These are phyloP conservation scores for Inga oerstediana DNA, from an alignment of 306 rosid species.

Conservation along the genomic window DNA sequence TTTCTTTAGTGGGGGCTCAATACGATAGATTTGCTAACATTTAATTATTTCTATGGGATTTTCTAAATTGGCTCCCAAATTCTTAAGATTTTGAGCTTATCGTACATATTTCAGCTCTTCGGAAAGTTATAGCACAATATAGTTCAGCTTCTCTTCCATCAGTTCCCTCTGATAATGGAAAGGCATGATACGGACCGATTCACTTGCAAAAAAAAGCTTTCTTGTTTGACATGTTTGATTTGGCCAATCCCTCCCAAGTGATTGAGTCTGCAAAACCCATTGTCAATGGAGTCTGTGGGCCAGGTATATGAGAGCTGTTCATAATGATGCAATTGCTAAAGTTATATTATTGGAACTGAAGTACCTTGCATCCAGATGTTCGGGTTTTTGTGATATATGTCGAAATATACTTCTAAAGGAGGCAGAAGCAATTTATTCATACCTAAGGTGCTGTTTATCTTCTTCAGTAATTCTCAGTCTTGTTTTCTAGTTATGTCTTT, in stretches of 20 bases:
- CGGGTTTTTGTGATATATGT: slow-evolving; percentile 71
- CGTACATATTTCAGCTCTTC: too few species aligned
- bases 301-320: slow-evolving; percentile 60
- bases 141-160: slow-evolving; percentile 66
- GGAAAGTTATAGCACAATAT: too few species aligned
- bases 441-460: slow-evolving; percentile 55
- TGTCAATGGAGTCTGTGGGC: slow-evolving; percentile 75
- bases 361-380: slow-evolving; percentile 64
- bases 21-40: not conserved
- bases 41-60: slow-evolving; percentile 20
- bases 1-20: not conserved
- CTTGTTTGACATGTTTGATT: slow-evolving; percentile 61
- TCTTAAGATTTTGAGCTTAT: slow-evolving; percentile 5
- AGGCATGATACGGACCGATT: slow-evolving; percentile 70
- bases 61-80: not conserved
- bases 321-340: slow-evolving; percentile 27
- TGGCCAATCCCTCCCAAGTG: slow-evolving; percentile 44
- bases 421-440: slow-evolving; percentile 55
- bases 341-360: slow-evolving; percentile 33
- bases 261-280: slow-evolving; percentile 69
- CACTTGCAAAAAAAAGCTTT: slow-evolving; percentile 47
- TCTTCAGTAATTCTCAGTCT: slow-evolving; percentile 18
- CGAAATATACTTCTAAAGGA: slow-evolving; percentile 58
- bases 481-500: slow-evolving; percentile 17
- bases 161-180: slow-evolving; percentile 64